Evolutionary conservation across 305 asterid genomes (phyloP).

Genomic region (Ilex paraguariensis): DNA sequence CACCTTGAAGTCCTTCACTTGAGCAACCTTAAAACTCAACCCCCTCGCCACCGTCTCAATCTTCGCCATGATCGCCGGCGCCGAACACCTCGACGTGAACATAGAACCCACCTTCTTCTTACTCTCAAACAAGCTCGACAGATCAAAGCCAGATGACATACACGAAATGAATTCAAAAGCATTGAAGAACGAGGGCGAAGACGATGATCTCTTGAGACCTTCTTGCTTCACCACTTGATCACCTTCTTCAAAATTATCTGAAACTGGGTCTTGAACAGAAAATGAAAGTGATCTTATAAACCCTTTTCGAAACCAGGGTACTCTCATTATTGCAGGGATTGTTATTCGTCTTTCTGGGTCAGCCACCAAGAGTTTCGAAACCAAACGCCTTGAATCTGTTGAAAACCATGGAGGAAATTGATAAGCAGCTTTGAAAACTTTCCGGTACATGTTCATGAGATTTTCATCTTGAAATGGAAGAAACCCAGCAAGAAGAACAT

Average conservation of each 20-base stretch:
- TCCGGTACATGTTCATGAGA: conserved; percentile 34
- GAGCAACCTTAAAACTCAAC: conserved; percentile 26
- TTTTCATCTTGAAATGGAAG: conserved; percentile 39
- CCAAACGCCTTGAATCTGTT: conserved; percentile 28
- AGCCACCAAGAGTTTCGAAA: conserved; percentile 32
- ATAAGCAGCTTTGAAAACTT: conserved; percentile 32
- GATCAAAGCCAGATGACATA: conserved; percentile 42
- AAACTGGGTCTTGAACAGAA: conserved; percentile 21
- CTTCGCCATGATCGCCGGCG: conserved; percentile 27
- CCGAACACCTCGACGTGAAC: conserved; percentile 43
- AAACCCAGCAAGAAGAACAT: conserved; percentile 43
- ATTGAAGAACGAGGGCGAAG: conserved; percentile 42
- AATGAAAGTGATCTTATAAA: conserved; percentile 20
- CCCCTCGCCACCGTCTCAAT: conserved; percentile 32
- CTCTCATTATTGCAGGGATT: conserved; percentile 30
- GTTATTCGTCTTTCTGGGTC: conserved; percentile 39
- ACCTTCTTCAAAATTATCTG: conserved; percentile 14
- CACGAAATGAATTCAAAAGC: conserved; percentile 49
- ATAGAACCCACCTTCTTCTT: conserved; percentile 27
- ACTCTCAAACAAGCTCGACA: conserved; percentile 42
- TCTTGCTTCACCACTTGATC: conserved; percentile 21
- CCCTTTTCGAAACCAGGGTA: conserved; percentile 33
- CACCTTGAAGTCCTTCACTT: conserved; percentile 30
- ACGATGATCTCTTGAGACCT: conserved; percentile 26
- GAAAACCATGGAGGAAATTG: conserved; percentile 45